These are phyloP conservation scores for Spinellus fusiger DNA, from an alignment of 192 early-diverging fungal species.

Conservation along the genomic window DNA sequence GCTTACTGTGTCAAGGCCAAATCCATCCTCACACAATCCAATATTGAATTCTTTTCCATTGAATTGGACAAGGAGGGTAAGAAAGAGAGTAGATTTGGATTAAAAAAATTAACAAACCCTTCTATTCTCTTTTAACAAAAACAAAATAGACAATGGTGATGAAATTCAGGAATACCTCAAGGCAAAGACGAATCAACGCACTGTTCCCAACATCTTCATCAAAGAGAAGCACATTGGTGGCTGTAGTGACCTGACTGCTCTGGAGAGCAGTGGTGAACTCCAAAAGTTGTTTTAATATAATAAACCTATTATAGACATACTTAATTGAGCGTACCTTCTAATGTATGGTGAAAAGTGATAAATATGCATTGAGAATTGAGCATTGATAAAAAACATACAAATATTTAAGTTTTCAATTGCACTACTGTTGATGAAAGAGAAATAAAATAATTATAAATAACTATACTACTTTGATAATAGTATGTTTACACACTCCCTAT, in stretches of 20 bases:
- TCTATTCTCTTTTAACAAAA: not conserved
- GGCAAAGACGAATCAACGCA: conserved; percentile 56
- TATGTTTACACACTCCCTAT: no score
- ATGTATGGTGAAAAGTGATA: no score
- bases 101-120: not conserved
- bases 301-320: no score
- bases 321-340: no score
- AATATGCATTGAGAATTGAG: no score
- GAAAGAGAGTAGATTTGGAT: not conserved
- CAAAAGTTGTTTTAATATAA: conserved; percentile 39
- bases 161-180: conserved; percentile 57
- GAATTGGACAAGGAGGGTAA: conserved; percentile 53
- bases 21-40: conserved; percentile 31
- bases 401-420: no score
- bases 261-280: conserved; percentile 39
- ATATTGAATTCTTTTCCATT: conserved; percentile 36
- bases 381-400: no score
- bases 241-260: conserved; percentile 42
- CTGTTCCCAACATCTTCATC: conserved; percentile 74
- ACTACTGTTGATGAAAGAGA: no score
- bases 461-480: no score
- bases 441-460: no score
- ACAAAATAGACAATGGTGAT: conserved; percentile 28
- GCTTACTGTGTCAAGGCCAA: conserved; percentile 59
- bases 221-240: conserved; percentile 63